A percentile compares a stretch with the other conserved stretches of the same genome.
Conservation (phyloP, 1,139 yeast species). For the Zygosaccharomyces pseudobailii region DNA sequence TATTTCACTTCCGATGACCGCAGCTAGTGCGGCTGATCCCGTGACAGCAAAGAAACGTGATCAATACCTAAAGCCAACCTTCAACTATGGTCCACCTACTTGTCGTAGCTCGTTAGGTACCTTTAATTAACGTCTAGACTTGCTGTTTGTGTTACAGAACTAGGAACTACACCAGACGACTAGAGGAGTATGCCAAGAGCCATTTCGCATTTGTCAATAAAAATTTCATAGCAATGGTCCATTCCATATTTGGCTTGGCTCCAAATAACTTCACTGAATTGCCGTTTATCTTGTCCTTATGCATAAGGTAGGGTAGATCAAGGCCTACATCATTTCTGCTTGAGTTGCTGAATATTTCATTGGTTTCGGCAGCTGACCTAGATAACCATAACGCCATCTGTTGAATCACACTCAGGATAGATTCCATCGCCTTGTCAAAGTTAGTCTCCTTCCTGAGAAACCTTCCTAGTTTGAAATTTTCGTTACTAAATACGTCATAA, state of each 20-base stretch:
- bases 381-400: conserved; percentile 21
- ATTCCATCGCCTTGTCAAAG: conserved; percentile 32
- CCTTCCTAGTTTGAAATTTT: conserved; percentile 35
- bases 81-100: not conserved
- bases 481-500: conserved; percentile 33
- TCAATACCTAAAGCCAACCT: not conserved
- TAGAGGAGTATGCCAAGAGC: conserved; percentile 37
- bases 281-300: conserved; percentile 70
- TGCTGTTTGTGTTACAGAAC: not conserved
- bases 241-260: conserved; percentile 59
- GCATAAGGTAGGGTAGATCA: conserved; percentile 66
- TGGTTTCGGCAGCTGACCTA: conserved; percentile 4
- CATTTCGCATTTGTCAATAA: conserved; percentile 57
- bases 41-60: conserved; percentile 1
- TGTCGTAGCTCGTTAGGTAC: not conserved
- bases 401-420: conserved; percentile 22
- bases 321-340: conserved; percentile 45
- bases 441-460: conserved; percentile 31
- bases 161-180: conserved; percentile 9
- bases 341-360: conserved; percentile 22
- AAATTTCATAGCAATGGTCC: conserved; percentile 89
- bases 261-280: conserved; percentile 68
- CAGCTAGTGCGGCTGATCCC: conserved; percentile 1
- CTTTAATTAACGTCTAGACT: too few relatives aligned
- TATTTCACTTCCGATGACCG: not conserved